These are phyloP conservation scores for Coriaria nepalensis DNA, from an alignment of 306 rosid species.

Conservation along the genomic window DNA sequence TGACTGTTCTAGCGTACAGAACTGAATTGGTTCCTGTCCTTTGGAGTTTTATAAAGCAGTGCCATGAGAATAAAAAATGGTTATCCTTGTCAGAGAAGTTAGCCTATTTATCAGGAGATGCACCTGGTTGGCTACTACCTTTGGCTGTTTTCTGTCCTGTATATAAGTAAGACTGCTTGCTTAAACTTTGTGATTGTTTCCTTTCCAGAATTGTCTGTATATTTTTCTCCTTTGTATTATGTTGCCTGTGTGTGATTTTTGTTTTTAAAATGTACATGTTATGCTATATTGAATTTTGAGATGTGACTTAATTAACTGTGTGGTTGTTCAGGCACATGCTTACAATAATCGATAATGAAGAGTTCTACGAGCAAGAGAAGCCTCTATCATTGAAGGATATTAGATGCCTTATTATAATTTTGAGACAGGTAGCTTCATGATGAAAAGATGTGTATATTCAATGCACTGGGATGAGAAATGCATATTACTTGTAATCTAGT, in stretches of 20 bases:
- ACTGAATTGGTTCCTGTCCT: conserved; percentile 89
- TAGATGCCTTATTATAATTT: conserved; percentile 58
- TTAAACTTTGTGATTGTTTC: conserved; percentile 5
- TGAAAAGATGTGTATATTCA: conserved; percentile 14
- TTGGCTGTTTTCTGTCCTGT: conserved; percentile 94
- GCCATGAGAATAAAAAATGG: conserved; percentile 85
- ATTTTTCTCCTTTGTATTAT: conserved; percentile 3
- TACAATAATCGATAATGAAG: conserved; percentile 84
- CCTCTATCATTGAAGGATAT: conserved; percentile 81
- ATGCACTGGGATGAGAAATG: not conserved
- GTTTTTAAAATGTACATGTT: not conserved
- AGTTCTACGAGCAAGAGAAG: conserved; percentile 93
- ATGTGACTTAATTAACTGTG: conserved; percentile 10
- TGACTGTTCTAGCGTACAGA: conserved; percentile 91
- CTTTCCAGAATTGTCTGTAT: not conserved
- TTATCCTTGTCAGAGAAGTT: conserved; percentile 55
- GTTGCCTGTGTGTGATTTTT: not conserved
- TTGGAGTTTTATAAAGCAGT: conserved; percentile 85
- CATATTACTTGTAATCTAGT: too few relatives aligned
- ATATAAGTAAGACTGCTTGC: conserved; percentile 57
- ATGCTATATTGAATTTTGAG: conserved; percentile 18
- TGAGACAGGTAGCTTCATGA: conserved; percentile 61
- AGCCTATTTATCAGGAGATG: conserved; percentile 69
- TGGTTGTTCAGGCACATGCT: conserved; percentile 78
- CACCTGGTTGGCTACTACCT: conserved; percentile 95